Evolutionary conservation across 1,284 basidiomycete genomes (phyloP).

Genomic region (Pisolithus thermaeus): DNA sequence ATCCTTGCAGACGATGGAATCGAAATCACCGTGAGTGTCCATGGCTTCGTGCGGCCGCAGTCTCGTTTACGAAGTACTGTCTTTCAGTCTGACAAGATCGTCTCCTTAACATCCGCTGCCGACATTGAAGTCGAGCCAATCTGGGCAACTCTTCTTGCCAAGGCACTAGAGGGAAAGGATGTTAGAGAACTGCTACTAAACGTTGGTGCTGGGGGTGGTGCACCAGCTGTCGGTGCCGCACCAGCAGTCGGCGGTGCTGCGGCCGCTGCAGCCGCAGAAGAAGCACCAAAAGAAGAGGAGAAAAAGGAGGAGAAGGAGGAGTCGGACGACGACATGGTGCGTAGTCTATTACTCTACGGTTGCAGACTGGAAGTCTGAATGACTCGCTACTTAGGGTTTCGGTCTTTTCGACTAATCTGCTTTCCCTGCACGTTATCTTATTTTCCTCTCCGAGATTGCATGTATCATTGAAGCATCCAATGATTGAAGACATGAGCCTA

Average conservation of each 20-base stretch:
- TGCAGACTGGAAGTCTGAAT: neutral
- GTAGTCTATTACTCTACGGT: conserved; percentile 24
- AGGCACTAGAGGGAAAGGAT: conserved; percentile 97
- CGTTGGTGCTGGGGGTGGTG: conserved; percentile 81
- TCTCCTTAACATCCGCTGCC: conserved; percentile 79
- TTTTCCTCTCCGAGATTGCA: conserved; percentile 8
- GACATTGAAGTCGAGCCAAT: conserved; percentile 90
- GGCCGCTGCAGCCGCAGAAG: conserved; percentile 56
- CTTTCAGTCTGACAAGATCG: conserved; percentile 84
- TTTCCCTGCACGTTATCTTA: conserved; percentile 21
- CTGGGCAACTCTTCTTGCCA: conserved; percentile 95
- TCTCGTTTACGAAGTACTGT: neutral
- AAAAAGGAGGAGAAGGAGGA: conserved; percentile 88
- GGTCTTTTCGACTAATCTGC: conserved; percentile 72
- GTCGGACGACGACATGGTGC: conserved; percentile 89
- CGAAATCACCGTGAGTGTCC: conserved; percentile 89
- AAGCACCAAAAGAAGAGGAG: conserved; percentile 57
- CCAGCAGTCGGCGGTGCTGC: conserved; percentile 55
- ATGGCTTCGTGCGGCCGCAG: neutral
- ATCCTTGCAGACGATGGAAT: conserved; percentile 96
- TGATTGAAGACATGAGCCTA: neutral
- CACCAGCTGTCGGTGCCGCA: conserved; percentile 61
- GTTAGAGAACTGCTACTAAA: conserved; percentile 93
- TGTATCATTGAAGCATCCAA: conserved; percentile 1
- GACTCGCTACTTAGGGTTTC: conserved; percentile 50